These are phyloP conservation scores for Citrullus colocynthis DNA, from an alignment of 306 rosid species.

Conservation along the genomic window DNA sequence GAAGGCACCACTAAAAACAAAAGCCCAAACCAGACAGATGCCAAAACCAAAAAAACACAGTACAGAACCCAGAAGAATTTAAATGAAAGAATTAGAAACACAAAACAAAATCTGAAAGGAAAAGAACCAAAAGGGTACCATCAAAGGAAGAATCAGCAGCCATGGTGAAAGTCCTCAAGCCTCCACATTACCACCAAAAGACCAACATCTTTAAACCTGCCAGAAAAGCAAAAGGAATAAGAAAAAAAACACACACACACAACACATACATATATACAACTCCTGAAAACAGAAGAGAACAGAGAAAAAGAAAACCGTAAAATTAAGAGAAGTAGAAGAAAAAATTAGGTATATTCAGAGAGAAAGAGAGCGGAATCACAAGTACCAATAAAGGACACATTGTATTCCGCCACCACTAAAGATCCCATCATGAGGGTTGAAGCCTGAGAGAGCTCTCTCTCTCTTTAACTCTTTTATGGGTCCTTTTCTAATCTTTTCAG, in stretches of 20 bases:
- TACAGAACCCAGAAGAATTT: slow-evolving; percentile 11
- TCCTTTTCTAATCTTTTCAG: slow-evolving; percentile 6
- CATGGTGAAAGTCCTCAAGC: slow-evolving; percentile 30
- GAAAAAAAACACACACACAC: not conserved
- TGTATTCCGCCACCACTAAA: slow-evolving; percentile 30
- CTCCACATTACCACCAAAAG: slow-evolving; percentile 49
- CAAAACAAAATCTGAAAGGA: not conserved
- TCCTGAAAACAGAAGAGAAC: not conserved
- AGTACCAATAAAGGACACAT: slow-evolving; percentile 39
- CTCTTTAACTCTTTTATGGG: not conserved
- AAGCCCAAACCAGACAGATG: not conserved
- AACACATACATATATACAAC: not conserved
- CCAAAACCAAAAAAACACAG: not conserved
- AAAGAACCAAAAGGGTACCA: slow-evolving; percentile 25
- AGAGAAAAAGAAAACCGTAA: slow-evolving; percentile 4
- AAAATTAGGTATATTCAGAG: slow-evolving; percentile 13
- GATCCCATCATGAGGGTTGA: slow-evolving; percentile 33
- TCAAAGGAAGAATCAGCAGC: slow-evolving; percentile 57
- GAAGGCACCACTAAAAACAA: slow-evolving; percentile 5
- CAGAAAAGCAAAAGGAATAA: slow-evolving; percentile 11
- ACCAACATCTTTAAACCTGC: slow-evolving; percentile 32
- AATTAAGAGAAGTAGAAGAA: not conserved
- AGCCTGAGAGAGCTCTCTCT: not conserved
- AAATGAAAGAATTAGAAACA: not conserved
- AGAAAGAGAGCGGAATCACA: slow-evolving; percentile 27